Conservation (phyloP, 768 basidiomycete genomes). For the Mycena indigotica region DNA sequence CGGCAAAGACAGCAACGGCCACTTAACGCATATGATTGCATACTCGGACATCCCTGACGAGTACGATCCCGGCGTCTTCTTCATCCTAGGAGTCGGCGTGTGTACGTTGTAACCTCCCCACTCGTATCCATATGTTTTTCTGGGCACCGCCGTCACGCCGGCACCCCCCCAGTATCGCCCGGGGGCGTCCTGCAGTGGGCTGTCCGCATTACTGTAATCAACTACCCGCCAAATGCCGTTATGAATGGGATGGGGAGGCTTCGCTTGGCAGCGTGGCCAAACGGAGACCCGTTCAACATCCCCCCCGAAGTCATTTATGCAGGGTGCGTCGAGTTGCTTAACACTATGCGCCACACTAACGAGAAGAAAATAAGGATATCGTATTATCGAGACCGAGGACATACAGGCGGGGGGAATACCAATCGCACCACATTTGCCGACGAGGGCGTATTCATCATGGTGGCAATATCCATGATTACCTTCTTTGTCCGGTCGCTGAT, state of each 20-base stretch:
- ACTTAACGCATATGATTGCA: not conserved
- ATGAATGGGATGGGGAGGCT: conserved; percentile 2
- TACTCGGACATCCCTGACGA: conserved; percentile 1
- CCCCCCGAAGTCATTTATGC: conserved; percentile 1
- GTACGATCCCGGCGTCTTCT: conserved; percentile 5
- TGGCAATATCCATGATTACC: not conserved
- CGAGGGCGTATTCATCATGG: conserved; percentile 1
- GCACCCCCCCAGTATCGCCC: conserved; percentile 1
- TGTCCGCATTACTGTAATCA: not conserved
- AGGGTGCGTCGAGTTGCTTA: no score
- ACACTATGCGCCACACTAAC: no score
- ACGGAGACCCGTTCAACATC: not conserved
- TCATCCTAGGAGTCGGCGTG: conserved; percentile 9
- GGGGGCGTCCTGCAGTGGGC: not conserved
- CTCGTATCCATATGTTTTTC: conserved; percentile 1
- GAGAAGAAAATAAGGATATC: no score
- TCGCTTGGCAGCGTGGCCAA: not conserved
- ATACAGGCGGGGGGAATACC: not conserved
- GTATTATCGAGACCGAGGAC: no score
- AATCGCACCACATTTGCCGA: not conserved
- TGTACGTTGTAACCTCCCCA: not conserved
- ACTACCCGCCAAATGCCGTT: not conserved
- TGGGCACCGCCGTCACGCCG: conserved; percentile 4
- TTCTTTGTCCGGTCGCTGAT: not conserved
- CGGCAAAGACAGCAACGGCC: not conserved